A percentile compares a stretch with the other conserved stretches of the same genome.
Evolutionary conservation across 2,329 filamentous ascomycete species (phyloP).

Genomic region (Aspergillus awamori): DNA sequence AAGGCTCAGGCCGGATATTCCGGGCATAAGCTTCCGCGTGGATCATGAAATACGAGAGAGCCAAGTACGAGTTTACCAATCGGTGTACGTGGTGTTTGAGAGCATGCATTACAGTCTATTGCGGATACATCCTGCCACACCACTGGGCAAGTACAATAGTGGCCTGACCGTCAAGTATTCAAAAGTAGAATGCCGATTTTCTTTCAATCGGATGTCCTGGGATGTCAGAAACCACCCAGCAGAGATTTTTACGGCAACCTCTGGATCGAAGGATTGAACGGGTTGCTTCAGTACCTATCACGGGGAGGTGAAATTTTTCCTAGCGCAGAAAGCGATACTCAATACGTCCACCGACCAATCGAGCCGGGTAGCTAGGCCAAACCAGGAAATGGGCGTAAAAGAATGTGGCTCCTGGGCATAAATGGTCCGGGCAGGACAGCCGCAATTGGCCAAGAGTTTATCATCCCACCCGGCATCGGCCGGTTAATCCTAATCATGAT

Average conservation of each 20-base stretch:
- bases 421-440: background rate
- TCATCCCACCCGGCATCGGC: slow-evolving; percentile 1
- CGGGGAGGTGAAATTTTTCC: background rate
- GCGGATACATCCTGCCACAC: background rate
- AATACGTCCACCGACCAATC: background rate
- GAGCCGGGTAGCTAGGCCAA: background rate
- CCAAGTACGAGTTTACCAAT: background rate
- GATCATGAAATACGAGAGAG: background rate
- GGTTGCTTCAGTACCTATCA: background rate
- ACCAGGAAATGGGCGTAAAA: background rate
- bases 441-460: background rate
- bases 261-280: background rate
- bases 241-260: background rate
- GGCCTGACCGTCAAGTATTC: too few relatives aligned
- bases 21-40: background rate
- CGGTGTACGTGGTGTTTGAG: too few relatives aligned
- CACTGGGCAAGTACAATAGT: background rate
- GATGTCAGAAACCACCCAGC: background rate
- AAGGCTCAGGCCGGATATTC: background rate
- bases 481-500: background rate
- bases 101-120: too few relatives aligned
- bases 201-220: background rate
- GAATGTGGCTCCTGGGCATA: background rate
- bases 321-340: background rate
- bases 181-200: background rate